Evolutionary conservation across 164 flowering plant genomes (phyloP).

Genomic region (Chimonanthus praecox): DNA sequence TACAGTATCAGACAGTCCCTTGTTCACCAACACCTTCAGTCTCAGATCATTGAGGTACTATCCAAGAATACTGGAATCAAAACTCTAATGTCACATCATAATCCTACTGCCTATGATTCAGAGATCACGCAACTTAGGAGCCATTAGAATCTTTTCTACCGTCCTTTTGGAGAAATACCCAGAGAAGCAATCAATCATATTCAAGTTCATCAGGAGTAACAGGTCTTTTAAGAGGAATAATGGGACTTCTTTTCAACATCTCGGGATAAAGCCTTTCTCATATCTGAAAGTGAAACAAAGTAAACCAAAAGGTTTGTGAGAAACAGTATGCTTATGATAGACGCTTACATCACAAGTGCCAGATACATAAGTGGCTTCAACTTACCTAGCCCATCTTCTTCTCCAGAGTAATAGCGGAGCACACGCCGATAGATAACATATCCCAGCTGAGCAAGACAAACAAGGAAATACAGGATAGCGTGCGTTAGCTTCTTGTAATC

Average conservation of each 20-base stretch:
- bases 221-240: conserved; percentile 59
- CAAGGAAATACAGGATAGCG: not conserved
- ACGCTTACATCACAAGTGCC: not conserved
- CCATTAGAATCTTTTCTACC: not conserved
- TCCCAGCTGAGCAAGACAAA: conserved; percentile 50
- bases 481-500: not conserved
- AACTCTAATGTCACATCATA: no score
- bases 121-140: not conserved
- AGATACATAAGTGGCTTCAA: not conserved
- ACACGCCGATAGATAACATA: conserved; percentile 86
- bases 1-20: no score
- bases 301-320: conserved; percentile 1
- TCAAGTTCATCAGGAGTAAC: conserved; percentile 94
- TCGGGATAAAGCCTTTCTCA: conserved; percentile 92
- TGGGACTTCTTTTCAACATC: conserved; percentile 83
- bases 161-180: not conserved
- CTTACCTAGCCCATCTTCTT: conserved; percentile 95
- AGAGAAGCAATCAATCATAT: conserved; percentile 46
- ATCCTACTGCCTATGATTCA: no score
- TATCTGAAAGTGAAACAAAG: conserved; percentile 48
- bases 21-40: no score
- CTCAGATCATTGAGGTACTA: no score
- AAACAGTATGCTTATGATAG: not conserved
- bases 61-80: no score
- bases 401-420: conserved; percentile 89